Evolutionary conservation across 2,329 filamentous ascomycete species (phyloP), one percentile per base, ranked within the genome.

Genomic region (Paecilomyces sp.): DNA sequence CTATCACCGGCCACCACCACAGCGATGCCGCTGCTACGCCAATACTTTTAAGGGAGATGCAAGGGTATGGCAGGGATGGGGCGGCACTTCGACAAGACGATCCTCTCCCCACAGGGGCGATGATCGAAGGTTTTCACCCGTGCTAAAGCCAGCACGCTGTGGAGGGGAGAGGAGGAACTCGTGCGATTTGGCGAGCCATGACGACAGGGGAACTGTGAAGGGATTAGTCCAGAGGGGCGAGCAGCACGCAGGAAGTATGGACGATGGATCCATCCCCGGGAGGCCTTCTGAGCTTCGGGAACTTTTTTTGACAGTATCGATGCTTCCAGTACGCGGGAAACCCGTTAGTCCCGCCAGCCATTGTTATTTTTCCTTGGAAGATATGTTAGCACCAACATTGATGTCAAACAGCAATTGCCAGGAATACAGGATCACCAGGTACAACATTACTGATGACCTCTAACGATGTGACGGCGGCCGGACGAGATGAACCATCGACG

Each of bases 51-150:
- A 53, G 51, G 51, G 51, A 53, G 51, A 53, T 53, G 51, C 51
- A 53, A 53, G 51, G 51, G 24, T 30, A 53, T 30, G 51, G 51
- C 15, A 53, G 51, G 51, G 24, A 53, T 53, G 51, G 51, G 51
- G 51, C 51, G 36, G 55, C 34, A 57, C 55, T 41, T 15, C 34
- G 34, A 57, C 34, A n/a, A 47, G 55, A 57, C 55, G 55, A 57
- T 57, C 54, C 55, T 8, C 54, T 24, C 55, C 55, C 55, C 31
- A 28, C 55, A 28, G 36, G 31, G 55, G 30, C 30, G 36, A 57
- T 41, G 34, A 47, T 57, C 55, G 24, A 57, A 53, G 15, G 41
- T 18, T 47, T n/a, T 47, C 41, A 47, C 41, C 51, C 51, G 51
- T 53, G 51, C 51, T 53, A 53, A 30, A 53, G 28, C 22, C 51